Evolutionary conservation across 345 rosid genomes (phyloP).

Genomic region (Boechera retrofracta): DNA sequence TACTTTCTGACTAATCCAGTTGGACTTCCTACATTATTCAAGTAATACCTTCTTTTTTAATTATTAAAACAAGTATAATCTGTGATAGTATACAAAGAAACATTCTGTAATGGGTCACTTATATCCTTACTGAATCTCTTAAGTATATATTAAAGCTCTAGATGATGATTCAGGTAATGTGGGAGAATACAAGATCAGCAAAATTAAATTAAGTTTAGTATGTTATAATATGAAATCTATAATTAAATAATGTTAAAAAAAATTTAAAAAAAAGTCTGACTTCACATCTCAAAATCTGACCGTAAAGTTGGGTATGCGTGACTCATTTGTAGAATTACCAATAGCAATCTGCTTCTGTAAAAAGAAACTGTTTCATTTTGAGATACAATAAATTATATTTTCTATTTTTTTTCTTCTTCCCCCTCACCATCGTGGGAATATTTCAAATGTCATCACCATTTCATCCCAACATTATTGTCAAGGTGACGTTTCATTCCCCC

Average conservation of each 20-base stretch:
- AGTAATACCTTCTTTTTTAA: neutral
- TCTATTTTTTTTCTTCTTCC: neutral
- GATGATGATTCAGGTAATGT: neutral
- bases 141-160: neutral
- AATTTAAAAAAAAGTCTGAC: neutral
- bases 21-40: constrained; percentile 28
- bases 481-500: constrained; percentile 40
- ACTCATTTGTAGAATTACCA: neutral
- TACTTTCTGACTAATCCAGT: constrained; percentile 30
- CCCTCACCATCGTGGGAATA: constrained; percentile 23
- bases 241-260: neutral
- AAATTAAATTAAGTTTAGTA: neutral
- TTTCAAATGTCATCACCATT: constrained; percentile 37
- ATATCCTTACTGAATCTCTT: neutral
- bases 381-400: neutral
- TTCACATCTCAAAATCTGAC: neutral
- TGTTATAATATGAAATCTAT: neutral
- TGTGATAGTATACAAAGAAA: constrained; percentile 4
- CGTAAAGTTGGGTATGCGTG: neutral
- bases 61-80: neutral
- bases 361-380: neutral
- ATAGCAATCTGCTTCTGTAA: neutral
- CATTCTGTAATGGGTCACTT: constrained; percentile 24
- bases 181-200: neutral
- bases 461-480: constrained; percentile 17